Base-by-base conservation (phyloP, 495 filamentous ascomycete species). In the Aspergillus bridgeri region DNA sequence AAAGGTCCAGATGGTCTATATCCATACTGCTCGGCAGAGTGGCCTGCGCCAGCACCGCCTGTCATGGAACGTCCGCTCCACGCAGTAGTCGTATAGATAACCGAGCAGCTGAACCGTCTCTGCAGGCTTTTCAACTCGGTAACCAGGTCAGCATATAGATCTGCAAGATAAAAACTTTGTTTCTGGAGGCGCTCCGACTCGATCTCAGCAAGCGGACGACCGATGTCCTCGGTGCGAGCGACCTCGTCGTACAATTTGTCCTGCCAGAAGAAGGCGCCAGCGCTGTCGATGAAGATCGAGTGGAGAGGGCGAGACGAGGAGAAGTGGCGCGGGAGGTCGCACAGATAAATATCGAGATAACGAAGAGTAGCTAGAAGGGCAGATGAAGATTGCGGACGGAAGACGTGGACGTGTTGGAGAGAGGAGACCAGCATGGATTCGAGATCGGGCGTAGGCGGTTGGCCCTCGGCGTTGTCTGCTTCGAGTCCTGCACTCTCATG, bases 201-300 rank as follows among this genome's bases (percentile, higher is more conserved):
- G 44, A 71, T 59, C 8, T 77, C 74, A 11, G 61, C 62, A 15
- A 48, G 54, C 23, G 70, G 45, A 8, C 62, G 65, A 33, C 72
- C 71, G 29, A 75, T 75, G 19, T 76, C 71, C 48, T 74, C 73
- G 0, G 69, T 66, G 42, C 75, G 67, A 21, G 74, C 65, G 23
- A 75, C 65, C 53, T 81, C 77, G 33, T 81, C 81, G 9, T 73
- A 71, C 13, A 81, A 62, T 42, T 79, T 76, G 33, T 82, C 79
- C 62, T 81, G 77, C 79, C 81, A 85, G 61, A 80, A 71, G 63
- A 87, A 89, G 5, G 83, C 78, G 29, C 73, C 80, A 15, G 75
- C 75, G 56, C 78, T 78, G 61, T 83, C 82, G 6, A 89, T 61
- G 20, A 81, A 60, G 9, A 89, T 64, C 48, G 79, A 68, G 29